These are phyloP conservation scores for Geosmithia morbida DNA, from an alignment of 2,329 filamentous ascomycete genomes.

Conservation along the genomic window DNA sequence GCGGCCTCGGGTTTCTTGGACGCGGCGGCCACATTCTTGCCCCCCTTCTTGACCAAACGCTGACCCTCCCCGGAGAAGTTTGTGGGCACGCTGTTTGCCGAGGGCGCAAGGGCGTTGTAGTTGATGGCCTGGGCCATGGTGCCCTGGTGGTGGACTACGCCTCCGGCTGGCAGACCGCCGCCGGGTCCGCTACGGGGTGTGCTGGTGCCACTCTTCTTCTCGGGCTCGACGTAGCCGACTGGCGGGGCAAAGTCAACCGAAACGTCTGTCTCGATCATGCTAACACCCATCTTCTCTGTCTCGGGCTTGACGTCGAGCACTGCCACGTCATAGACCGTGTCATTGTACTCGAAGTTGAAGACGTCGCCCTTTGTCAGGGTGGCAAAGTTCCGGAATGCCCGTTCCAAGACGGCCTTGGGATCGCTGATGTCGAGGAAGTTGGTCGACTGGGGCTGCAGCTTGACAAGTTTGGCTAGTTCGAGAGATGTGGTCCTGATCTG, in stretches of 20 bases:
- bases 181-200: constrained; percentile 63
- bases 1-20: constrained; percentile 52
- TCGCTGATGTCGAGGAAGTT: constrained; percentile 95
- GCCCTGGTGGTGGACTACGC: constrained; percentile 68
- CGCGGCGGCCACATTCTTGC: constrained; percentile 52
- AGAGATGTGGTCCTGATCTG: constrained; percentile 93
- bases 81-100: constrained; percentile 53
- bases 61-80: constrained; percentile 74
- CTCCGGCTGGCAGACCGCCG: constrained; percentile 53
- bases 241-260: constrained; percentile 93
- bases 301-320: constrained; percentile 89
- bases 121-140: constrained; percentile 98
- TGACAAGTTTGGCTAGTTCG: constrained; percentile 81
- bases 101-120: constrained; percentile 79
- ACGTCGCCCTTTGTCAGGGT: constrained; percentile 86
- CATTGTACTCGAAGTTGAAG: constrained; percentile 95
- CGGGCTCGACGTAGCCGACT: constrained; percentile 84
- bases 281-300: constrained; percentile 69
- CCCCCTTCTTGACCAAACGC: constrained; percentile 68
- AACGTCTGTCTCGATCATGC: constrained; percentile 91
- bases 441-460: constrained; percentile 85
- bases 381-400: constrained; percentile 90
- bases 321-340: constrained; percentile 82
- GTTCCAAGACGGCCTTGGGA: constrained; percentile 92
- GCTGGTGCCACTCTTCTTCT: constrained; percentile 65